phyloP scores from a whole-genome alignment of 2,329 filamentous ascomycete genomes.

The Rutstroemia sydowiana region DNA sequence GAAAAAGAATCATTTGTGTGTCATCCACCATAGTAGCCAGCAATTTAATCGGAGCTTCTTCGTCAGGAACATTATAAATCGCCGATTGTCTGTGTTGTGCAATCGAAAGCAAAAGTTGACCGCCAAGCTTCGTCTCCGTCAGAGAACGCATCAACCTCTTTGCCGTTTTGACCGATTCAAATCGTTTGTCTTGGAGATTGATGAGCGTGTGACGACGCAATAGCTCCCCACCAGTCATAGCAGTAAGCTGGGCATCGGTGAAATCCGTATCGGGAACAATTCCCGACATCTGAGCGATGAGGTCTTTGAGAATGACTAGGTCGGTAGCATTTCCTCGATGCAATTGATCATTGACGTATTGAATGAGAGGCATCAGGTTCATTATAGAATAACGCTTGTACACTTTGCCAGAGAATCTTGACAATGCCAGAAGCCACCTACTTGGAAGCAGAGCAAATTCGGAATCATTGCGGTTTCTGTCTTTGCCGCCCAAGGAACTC shows the following conservation, averaged over 20 bases:
- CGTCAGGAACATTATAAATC: conserved; percentile 64
- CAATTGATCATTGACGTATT: conserved; percentile 83
- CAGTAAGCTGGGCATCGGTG: conserved; percentile 78
- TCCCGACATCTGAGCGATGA: conserved; percentile 88
- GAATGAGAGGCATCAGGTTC: conserved; percentile 75
- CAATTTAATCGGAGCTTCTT: conserved; percentile 77
- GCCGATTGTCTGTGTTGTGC: conserved; percentile 87
- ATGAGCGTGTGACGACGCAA: conserved; percentile 75
- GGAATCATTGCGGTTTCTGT: conserved; percentile 55
- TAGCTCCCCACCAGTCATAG: conserved; percentile 78
- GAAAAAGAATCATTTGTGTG: conserved; percentile 73
- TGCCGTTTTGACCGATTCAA: conserved; percentile 66
- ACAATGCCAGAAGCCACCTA: conserved; percentile 83
- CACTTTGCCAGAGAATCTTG: conserved; percentile 83
- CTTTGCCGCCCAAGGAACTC: conserved; percentile 59
- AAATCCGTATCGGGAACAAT: conserved; percentile 82
- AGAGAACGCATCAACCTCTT: conserved; percentile 74
- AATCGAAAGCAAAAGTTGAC: conserved; percentile 79
- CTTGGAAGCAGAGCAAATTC: conserved; percentile 68
- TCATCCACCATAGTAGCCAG: conserved; percentile 85
- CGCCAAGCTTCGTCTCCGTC: conserved; percentile 68
- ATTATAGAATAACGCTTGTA: conserved; percentile 81
- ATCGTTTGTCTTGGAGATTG: conserved; percentile 73
- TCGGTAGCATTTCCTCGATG: conserved; percentile 79
- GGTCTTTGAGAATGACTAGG: conserved; percentile 82